Conservation (phyloP, 805 yeast genomes). For the Jamesozyma hellenica region DNA sequence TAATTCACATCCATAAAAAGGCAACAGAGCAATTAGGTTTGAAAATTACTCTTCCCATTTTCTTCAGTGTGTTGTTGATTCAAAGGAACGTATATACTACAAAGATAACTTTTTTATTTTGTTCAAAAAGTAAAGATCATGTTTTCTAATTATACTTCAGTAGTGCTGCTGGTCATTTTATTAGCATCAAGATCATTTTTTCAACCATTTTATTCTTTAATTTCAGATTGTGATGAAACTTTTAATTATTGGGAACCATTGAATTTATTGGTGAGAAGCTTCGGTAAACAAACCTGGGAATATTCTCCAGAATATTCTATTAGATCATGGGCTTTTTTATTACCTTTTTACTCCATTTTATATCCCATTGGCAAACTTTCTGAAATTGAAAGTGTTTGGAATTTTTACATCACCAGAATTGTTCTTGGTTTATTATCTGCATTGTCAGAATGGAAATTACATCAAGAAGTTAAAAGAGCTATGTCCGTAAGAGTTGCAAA, state of each 20-base stretch:
- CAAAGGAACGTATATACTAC: too few relatives aligned
- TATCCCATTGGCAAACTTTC: constrained; percentile 20
- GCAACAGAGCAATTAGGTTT: too few relatives aligned
- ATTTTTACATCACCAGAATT: constrained; percentile 21
- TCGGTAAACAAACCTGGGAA: constrained; percentile 95
- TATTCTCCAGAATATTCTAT: constrained; percentile 85
- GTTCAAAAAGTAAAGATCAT: neutral
- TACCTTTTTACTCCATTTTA: constrained; percentile 32
- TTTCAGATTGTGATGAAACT: constrained; percentile 87
- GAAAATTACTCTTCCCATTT: too few relatives aligned
- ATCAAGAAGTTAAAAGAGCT: constrained; percentile 15
- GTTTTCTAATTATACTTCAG: constrained; percentile 1
- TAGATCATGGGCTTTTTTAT: constrained; percentile 71
- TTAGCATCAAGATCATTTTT: constrained; percentile 27
- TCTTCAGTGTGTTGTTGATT: too few relatives aligned
- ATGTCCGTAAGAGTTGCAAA: constrained; percentile 33
- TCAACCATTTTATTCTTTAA: constrained; percentile 43
- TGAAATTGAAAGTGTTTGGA: constrained; percentile 20
- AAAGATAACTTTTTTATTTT: too few relatives aligned
- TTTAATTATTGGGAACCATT: constrained; percentile 94
- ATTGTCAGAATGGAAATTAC: constrained; percentile 37
- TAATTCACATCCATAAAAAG: too few relatives aligned
- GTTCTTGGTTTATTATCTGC: constrained; percentile 20
- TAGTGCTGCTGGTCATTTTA: constrained; percentile 15
- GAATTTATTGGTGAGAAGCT: constrained; percentile 63